Evolutionary conservation across 768 basidiomycete genomes (phyloP), one percentile per base, ranked within the genome.

Genomic region (Kwoniella sp.): DNA sequence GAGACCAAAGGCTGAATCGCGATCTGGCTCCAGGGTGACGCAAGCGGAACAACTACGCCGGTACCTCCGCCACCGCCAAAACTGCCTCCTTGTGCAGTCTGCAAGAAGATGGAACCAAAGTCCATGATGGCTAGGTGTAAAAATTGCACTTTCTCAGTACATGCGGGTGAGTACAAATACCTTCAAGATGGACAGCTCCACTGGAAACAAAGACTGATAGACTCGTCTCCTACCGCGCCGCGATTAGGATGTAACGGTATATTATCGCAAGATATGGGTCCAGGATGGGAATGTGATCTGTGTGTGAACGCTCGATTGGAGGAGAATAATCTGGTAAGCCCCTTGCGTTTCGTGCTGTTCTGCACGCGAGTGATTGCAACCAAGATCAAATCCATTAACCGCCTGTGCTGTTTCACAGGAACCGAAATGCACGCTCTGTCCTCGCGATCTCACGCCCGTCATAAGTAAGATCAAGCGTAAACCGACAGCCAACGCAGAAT

Each of bases 271-370:
- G 81, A 85, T 19, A 65, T 79, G 55, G 81, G 86, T 24, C 89
- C 91, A 29, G 81, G 85, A 1, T 96, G 93, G 92, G 82, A 85
- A 19, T 96, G 93, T 75, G 92, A 95, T 54, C 79, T 94, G 26
- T 96, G 93, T 76, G 84, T 86, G 72, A 94, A 95, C 69, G 88
- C 90, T 70, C 88, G 90, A 77, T 84, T 85, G 0, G 82, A 88
- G 55, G 92, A 94, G 77, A 88, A 88, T 6, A 88, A 89, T n/a
- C 78, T 92, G 71, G 92, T 92, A 78, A 65, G 85, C 82, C 25
- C 49, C 37, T 53, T 9, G 1, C n/a, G n/a, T n/a, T n/a, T n/a
- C 13, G 13, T 30, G 21, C 4, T 47, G 8, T 48, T 48, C 37
- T 52, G 50, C 33, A 60, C 44, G 9, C 12, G 10, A 19, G 17